Evolutionary conservation across 805 yeast genomes (phyloP), one percentile per base, ranked within the genome.

Genomic region (Candida cerambycidarum): DNA sequence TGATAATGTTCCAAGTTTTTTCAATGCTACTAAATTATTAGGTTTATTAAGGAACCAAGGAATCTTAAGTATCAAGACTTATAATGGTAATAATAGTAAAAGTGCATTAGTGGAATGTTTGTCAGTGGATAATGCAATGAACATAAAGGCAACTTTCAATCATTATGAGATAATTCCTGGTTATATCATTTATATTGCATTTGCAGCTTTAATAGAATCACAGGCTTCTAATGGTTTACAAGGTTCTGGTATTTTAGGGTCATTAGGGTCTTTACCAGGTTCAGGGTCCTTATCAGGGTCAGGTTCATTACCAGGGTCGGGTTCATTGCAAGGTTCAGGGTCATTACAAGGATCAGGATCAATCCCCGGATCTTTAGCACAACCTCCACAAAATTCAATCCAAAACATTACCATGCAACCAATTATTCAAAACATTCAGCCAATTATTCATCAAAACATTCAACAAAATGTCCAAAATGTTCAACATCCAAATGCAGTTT

Each of bases 151-250:
- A 12, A 79, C 74, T 38, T 75, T 90, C 56, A 88, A 85, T 56
- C 95, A 89, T 49, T 81, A 83, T 50, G 97, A 92, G 56, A 71
- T 92, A 30, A 77, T 82, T 47, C 87, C 92, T 2, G 96, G 95
- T 3, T 73, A 78, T 18, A 79, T 84, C 13, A 79, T 93, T 58
- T 69, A 79, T 30, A 87, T 89, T 29, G 87, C 90, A 0, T 93
- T 89, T 72, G 97, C 97, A 3, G 36, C 46, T 10, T 34, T 19
- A 12, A 29, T n/a, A n/a, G n/a, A n/a, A n/a, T n/a, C n/a, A n/a
- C n/a, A n/a, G n/a, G n/a, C n/a, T n/a, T n/a, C 29, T 25, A 11
- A 25, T 25, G 5, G 5, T 25, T 25, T 25, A 25, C 29, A 7
- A 11, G 11, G 29, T 11, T 25, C 29, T 7, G 13, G 5, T 11